Evolutionary conservation across 495 filamentous ascomycete genomes (phyloP), one percentile per base, ranked within the genome.

Genomic region (Aspergillus conjunctus): DNA sequence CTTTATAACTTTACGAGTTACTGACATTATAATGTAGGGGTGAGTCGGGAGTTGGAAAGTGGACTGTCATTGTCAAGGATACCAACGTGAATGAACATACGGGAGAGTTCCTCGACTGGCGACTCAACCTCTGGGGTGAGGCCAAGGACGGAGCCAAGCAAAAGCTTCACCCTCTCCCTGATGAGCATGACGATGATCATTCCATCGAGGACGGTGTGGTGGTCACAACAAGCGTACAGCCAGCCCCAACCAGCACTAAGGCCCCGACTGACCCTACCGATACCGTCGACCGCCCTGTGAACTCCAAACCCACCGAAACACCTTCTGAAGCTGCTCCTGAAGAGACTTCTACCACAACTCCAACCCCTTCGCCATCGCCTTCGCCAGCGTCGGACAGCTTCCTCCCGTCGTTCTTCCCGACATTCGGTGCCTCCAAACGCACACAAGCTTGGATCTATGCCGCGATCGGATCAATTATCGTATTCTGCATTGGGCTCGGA

Each of bases 391-490:
- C 71, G 15, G 77, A 79, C 49, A 86, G 83, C 69, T 89, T 95
- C 72, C 79, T 97, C 43, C 91, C 91, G 3, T 91, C 89, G 10
- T 95, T 92, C 79, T 88, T 98, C 63, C 93, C 94, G 8, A 95
- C 91, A n/a, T 95, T 98, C 65, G 94, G 94, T 56, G 88, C 93
- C 37, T 92, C 89, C 12, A 91, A 92, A 66, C 85, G 86, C 59
- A 97, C 93, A 7, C 91, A 95, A 69, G 84, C 88, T 44, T 98
- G 94, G 94, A 97, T 98, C 56, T 98, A 98, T 68, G 92, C 91
- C 48, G 82, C 92, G 18, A 69, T 94, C 21, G 86, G 79, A 17
- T 84, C 96, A 37, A 98, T 98, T 65, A 79, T 93, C 34, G 73
- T 90, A 15, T 98, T 98, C 79, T 91, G 92, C 75, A 77, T 78